Percentiles rank a stretch among this genome's conserved stretches.
Conservation (phyloP, 305 asterid species). For the Fraxinus sp. region DNA sequence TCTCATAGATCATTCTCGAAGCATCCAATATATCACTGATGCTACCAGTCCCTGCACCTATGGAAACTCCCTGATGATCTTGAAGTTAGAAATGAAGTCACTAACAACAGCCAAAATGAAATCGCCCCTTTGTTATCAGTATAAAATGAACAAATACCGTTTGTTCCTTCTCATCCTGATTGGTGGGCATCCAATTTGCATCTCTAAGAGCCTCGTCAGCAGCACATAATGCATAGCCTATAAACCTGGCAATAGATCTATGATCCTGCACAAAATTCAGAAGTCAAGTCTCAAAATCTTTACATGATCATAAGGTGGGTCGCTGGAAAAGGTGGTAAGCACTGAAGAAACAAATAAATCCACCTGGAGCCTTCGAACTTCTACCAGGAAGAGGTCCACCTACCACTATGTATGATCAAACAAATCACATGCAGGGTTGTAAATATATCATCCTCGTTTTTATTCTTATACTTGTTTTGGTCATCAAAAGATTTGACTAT, state of each 20-base stretch:
- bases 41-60: constrained; percentile 98
- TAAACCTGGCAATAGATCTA: constrained; percentile 86
- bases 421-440: not conserved
- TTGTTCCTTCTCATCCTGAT: constrained; percentile 77
- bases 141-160: constrained; percentile 56
- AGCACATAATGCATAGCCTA: constrained; percentile 92
- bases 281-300: constrained; percentile 22
- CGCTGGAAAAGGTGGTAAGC: not conserved
- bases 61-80: constrained; percentile 85
- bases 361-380: not conserved
- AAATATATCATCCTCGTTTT: not conserved
- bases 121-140: constrained; percentile 3
- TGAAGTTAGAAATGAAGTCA: constrained; percentile 33
- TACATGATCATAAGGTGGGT: constrained; percentile 1
- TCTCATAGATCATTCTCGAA: constrained; percentile 79
- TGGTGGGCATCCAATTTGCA: constrained; percentile 81
- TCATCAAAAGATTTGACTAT: not conserved
- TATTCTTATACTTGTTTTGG: not conserved
- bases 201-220: constrained; percentile 93
- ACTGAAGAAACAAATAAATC: not conserved
- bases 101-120: constrained; percentile 16
- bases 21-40: constrained; percentile 86
- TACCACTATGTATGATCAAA: not conserved
- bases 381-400: not conserved
- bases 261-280: constrained; percentile 54